phyloP scores from a whole-genome alignment of 2,329 filamentous ascomycete species.

The Didymella exigua region DNA sequence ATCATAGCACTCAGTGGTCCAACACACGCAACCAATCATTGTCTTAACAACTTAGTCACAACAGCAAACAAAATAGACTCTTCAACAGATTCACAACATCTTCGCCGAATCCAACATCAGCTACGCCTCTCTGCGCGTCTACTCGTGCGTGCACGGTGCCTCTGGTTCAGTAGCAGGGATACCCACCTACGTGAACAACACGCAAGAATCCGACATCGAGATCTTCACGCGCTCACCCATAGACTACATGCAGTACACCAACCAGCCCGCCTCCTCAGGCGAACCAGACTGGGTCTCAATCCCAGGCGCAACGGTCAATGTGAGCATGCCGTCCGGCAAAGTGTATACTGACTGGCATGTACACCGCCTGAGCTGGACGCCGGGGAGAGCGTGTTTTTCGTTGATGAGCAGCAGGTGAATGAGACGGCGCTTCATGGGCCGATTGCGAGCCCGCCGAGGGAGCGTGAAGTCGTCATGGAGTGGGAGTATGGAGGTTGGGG shows the following conservation, averaged over 20 bases:
- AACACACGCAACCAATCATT: neutral
- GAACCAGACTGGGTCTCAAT: slow-evolving; percentile 11
- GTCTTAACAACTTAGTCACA: neutral
- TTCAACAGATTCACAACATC: neutral
- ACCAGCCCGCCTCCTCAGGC: slow-evolving; percentile 15
- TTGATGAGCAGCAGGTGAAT: slow-evolving; percentile 10
- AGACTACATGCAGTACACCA: slow-evolving; percentile 13
- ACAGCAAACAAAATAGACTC: neutral
- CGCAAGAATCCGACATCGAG: slow-evolving; percentile 19
- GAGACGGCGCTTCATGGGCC: slow-evolving; percentile 4
- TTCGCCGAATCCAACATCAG: slow-evolving; percentile 19
- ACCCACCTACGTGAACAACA: slow-evolving; percentile 23
- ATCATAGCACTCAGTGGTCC: no score
- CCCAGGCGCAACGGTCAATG: slow-evolving; percentile 17
- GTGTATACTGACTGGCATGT: slow-evolving; percentile 16
- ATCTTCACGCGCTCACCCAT: slow-evolving; percentile 9
- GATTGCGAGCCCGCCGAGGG: slow-evolving; percentile 16
- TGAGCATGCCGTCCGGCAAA: neutral
- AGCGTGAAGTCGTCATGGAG: slow-evolving; percentile 14
- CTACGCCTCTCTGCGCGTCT: slow-evolving; percentile 19
- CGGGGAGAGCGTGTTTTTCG: slow-evolving; percentile 18
- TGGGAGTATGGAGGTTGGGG: slow-evolving; percentile 8
- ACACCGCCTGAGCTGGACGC: slow-evolving; percentile 19
- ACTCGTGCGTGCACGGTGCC: slow-evolving; percentile 14
- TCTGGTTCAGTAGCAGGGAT: slow-evolving; percentile 18